A percentile compares a stretch with the other conserved stretches of the same genome.
Evolutionary conservation across 2,329 filamentous ascomycete genomes (phyloP).

Genomic region (Fusarium equiseti): DNA sequence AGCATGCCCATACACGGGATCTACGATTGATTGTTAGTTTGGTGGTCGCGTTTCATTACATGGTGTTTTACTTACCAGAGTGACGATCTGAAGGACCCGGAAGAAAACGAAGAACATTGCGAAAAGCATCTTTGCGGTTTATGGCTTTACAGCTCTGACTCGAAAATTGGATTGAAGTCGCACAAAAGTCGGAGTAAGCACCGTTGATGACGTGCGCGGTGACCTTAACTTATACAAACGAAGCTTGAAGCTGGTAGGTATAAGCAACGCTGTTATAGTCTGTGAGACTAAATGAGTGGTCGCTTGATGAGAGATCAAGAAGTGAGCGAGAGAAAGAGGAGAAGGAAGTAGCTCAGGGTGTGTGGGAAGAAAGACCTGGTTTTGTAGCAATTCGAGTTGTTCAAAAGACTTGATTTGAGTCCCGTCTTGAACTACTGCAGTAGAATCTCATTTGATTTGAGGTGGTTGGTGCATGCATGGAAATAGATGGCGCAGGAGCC

Average conservation of each 20-base stretch:
- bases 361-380: constrained; percentile 27
- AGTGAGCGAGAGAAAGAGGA: neutral
- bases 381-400: constrained; percentile 31
- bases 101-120: constrained; percentile 72
- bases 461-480: constrained; percentile 40
- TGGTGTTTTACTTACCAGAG: constrained; percentile 62
- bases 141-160: constrained; percentile 6
- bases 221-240: constrained; percentile 24
- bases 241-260: neutral
- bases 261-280: constrained; percentile 8
- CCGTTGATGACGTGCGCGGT: constrained; percentile 13
- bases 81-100: constrained; percentile 72
- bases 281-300: constrained; percentile 4
- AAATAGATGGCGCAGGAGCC: constrained; percentile 40
- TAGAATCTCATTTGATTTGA: neutral
- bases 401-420: constrained; percentile 12
- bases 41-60: no score
- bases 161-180: neutral
- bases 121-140: constrained; percentile 66
- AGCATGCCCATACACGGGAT: constrained; percentile 76
- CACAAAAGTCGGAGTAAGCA: neutral
- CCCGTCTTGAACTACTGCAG: constrained; percentile 2
- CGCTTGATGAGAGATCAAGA: constrained; percentile 15
- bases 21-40: constrained; percentile 52
- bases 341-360: constrained; percentile 11